A percentile compares a stretch with the other conserved stretches of the same genome.
phyloP scores from a whole-genome alignment of 2,329 filamentous ascomycete genomes.

The Amphichorda felina region DNA sequence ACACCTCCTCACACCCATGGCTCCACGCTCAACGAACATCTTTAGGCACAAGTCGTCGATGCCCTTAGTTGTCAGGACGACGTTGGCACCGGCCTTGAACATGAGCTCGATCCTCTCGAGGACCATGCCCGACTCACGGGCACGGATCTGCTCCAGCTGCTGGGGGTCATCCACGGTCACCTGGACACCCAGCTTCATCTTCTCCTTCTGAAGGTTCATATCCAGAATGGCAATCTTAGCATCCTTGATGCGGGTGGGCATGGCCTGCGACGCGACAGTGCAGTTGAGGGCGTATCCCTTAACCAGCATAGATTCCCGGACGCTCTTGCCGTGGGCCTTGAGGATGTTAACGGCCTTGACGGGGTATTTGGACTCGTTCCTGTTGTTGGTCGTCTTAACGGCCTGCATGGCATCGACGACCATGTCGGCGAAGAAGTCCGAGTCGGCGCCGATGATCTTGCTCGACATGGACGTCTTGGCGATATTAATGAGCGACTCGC shows the following conservation, averaged over 20 bases:
- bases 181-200: conserved; percentile 98
- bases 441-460: conserved; percentile 95
- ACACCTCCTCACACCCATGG: conserved; percentile 90
- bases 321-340: conserved; percentile 93
- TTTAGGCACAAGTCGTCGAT: conserved; percentile 96
- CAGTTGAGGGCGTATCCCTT: conserved; percentile 98
- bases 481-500: conserved; percentile 85
- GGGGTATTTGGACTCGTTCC: conserved; percentile 86
- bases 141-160: conserved; percentile 93
- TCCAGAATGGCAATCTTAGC: conserved; percentile 95
- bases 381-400: conserved; percentile 87
- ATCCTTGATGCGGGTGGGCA: conserved; percentile 84
- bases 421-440: conserved; percentile 95
- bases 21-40: conserved; percentile 85
- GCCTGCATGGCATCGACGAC: conserved; percentile 92
- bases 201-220: conserved; percentile 97
- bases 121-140: conserved; percentile 85
- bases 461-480: conserved; percentile 99
- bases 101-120: conserved; percentile 95
- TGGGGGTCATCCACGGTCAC: conserved; percentile 96
- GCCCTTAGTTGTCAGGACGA: conserved; percentile 93
- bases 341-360: conserved; percentile 99
- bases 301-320: conserved; percentile 76
- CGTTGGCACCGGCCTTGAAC: conserved; percentile 91
- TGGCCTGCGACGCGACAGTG: conserved; percentile 95